These are phyloP conservation scores for Pseudisothecium myosuroides DNA, from an alignment of 225 moss, liverwort and hornwort genomes.

Conservation along the genomic window DNA sequence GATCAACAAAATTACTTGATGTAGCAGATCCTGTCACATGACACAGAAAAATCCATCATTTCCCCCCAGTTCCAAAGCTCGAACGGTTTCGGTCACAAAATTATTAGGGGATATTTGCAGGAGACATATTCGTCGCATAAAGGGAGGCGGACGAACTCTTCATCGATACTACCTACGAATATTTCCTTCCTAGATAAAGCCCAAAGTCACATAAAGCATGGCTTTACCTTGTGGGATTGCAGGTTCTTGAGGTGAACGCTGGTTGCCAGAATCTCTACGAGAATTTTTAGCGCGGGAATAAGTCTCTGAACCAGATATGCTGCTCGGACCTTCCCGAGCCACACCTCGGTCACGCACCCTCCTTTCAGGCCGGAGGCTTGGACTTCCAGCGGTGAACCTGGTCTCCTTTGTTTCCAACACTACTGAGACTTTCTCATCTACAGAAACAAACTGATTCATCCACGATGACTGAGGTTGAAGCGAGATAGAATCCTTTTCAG, in stretches of 20 bases:
- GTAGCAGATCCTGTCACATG: conserved; percentile 7
- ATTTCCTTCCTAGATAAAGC: neutral
- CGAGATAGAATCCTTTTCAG: conserved; percentile 14
- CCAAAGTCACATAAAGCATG: neutral
- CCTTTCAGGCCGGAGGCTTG: conserved; percentile 55
- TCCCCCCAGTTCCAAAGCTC: neutral
- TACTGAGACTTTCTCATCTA: conserved; percentile 23
- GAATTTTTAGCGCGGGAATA: conserved; percentile 38
- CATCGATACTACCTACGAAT: neutral
- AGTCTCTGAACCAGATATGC: conserved; percentile 14
- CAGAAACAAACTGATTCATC: conserved; percentile 35
- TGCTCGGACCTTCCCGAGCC: conserved; percentile 31
- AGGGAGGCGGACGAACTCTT: neutral
- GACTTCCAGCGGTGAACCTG: conserved; percentile 15
- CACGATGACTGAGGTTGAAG: conserved; percentile 44
- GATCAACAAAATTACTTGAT: conserved; percentile 15
- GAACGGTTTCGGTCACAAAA: neutral
- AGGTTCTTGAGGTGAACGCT: conserved; percentile 38
- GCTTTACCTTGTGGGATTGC: conserved; percentile 18
- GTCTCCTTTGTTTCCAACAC: conserved; percentile 31
- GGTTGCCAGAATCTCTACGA: conserved; percentile 30
- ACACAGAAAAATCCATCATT: neutral
- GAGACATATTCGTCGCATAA: neutral
- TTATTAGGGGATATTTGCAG: neutral
- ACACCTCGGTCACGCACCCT: conserved; percentile 48